Conservation (phyloP, 2,329 filamentous ascomycete species). For the Dothistroma pini region DNA sequence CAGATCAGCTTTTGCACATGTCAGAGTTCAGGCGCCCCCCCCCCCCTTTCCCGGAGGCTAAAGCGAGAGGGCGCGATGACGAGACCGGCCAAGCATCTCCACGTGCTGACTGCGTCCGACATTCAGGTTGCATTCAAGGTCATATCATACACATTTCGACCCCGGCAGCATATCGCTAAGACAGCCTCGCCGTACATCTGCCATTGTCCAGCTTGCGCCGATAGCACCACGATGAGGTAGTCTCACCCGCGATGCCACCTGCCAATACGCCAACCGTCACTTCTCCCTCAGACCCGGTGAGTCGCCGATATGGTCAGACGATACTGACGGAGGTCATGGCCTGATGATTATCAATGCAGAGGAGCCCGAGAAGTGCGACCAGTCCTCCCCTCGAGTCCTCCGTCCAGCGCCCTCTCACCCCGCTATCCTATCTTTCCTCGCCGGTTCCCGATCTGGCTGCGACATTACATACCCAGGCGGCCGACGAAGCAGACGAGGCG, state of each 20-base stretch:
- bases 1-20: no score
- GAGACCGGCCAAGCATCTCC: background rate
- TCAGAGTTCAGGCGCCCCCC: background rate
- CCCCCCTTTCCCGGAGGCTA: no score
- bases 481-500: conserved; percentile 39
- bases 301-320: background rate
- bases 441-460: conserved; percentile 51
- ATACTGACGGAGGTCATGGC: background rate
- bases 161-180: background rate
- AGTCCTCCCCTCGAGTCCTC: conserved; percentile 1
- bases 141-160: background rate
- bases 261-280: background rate
- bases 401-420: conserved; percentile 28
- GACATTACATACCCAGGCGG: conserved; percentile 44
- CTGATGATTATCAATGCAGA: background rate
- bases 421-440: conserved; percentile 46
- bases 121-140: background rate
- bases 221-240: background rate
- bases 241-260: background rate
- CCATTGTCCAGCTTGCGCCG: background rate
- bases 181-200: background rate
- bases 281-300: conserved; percentile 1
- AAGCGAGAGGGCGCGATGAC: background rate
- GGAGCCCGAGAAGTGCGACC: background rate
- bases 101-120: background rate